Percentiles rank a stretch among this genome's conserved stretches.
Conservation (phyloP, 306 rosid genomes). For the Trichosanthes truncata region DNA sequence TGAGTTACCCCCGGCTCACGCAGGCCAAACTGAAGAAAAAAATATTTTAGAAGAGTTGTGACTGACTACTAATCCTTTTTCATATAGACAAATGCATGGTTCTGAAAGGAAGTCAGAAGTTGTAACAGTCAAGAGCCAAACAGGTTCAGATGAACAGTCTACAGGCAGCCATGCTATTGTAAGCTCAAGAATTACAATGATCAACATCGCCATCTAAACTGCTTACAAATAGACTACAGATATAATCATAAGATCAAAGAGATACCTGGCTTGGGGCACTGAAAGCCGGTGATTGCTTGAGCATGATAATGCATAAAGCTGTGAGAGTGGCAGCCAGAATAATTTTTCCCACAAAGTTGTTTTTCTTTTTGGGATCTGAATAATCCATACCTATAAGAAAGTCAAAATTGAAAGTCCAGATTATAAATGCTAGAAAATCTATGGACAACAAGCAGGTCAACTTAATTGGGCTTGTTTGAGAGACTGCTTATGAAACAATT, state of each 20-base stretch:
- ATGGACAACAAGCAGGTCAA: neutral
- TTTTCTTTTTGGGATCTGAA: constrained; percentile 53
- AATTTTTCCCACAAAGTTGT: constrained; percentile 37
- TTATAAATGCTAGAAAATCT: neutral
- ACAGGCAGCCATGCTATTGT: neutral
- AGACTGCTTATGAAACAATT: neutral
- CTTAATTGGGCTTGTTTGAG: neutral
- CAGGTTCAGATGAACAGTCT: neutral
- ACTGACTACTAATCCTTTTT: neutral
- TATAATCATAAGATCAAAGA: neutral
- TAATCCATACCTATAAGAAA: constrained; percentile 60
- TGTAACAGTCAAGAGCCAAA: neutral
- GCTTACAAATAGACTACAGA: neutral
- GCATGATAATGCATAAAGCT: constrained; percentile 49
- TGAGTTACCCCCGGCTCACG: constrained; percentile 66
- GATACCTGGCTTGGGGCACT: constrained; percentile 50
- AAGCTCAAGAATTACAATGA: neutral
- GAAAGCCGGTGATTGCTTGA: constrained; percentile 53
- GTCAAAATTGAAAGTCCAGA: neutral
- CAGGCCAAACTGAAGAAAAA: constrained; percentile 41
- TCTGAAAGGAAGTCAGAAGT: neutral
- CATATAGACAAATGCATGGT: neutral
- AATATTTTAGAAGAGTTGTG: neutral
- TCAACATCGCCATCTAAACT: neutral
- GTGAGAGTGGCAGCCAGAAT: constrained; percentile 49